Percentiles rank a stretch among this genome's conserved stretches.
Evolutionary conservation across 2,329 filamentous ascomycete species (phyloP).

Genomic region (Chlorencoelia australis): DNA sequence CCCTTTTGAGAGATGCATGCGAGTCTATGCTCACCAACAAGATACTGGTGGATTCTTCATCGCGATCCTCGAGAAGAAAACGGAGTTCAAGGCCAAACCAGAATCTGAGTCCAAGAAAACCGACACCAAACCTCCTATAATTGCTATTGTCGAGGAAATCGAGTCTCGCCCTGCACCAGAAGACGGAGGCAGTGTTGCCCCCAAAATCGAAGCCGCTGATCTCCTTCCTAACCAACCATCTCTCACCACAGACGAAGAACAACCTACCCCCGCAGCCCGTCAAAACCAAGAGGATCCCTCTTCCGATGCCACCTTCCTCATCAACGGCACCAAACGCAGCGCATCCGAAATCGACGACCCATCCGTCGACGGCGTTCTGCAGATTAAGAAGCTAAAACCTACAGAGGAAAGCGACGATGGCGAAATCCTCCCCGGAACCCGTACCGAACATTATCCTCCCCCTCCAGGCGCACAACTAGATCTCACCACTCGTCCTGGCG

Average conservation of each 20-base stretch:
- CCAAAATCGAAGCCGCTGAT: conserved; percentile 26
- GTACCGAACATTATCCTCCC: conserved; percentile 27
- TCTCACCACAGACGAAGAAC: conserved; percentile 24
- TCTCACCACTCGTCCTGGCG: conserved; percentile 19
- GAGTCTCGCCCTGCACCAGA: conserved; percentile 26
- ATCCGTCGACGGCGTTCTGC: conserved; percentile 11
- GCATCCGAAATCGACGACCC: conserved; percentile 27
- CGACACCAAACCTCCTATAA: conserved; percentile 31
- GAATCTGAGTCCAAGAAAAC: conserved; percentile 48
- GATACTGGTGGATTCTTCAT: conserved; percentile 98
- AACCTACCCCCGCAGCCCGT: conserved; percentile 20
- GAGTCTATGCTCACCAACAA: conserved; percentile 89
- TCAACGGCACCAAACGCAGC: conserved; percentile 26
- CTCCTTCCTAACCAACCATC: conserved; percentile 12
- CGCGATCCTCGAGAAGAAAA: conserved; percentile 82
- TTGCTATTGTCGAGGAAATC: conserved; percentile 33
- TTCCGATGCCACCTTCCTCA: conserved; percentile 15
- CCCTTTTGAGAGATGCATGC: conserved; percentile 81
- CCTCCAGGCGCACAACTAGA: conserved; percentile 26
- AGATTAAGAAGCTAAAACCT: conserved; percentile 39
- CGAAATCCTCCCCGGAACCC: conserved; percentile 13
- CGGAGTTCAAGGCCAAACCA: conserved; percentile 69
- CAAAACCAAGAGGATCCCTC: conserved; percentile 25
- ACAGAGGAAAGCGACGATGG: conserved; percentile 22
- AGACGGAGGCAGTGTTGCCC: conserved; percentile 20